Base-by-base conservation (phyloP, 2,329 filamentous ascomycete species). In the Fonsecaea erecta region DNA sequence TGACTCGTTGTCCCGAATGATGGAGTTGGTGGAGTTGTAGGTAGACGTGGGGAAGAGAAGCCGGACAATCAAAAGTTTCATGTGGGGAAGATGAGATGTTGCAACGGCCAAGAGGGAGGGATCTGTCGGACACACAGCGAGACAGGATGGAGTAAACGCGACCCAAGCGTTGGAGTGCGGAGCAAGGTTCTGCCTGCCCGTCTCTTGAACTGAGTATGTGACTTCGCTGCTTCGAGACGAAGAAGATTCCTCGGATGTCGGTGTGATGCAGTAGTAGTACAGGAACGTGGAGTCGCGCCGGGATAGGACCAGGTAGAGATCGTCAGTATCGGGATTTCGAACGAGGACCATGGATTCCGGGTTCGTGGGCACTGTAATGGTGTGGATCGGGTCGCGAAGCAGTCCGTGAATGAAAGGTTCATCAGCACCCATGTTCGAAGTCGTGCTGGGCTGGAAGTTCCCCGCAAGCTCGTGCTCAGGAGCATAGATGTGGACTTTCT, bases 151-250 rank as follows among this genome's bases (percentile, higher is more conserved):
- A 0, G 85, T 86, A 72, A 88, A 89, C 1, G 85, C 81, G 14
- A 87, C 76, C 87, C 87, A 89, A 71, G 85, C 67, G n/a, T 69
- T 88, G 2, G 85, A 86, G 71, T 86, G 82, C 1, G 86, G 86
- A 8, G 86, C 85, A 2, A 88, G 79, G 68, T 88, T 88, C 69
- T 88, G 86, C 64, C 79, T 80, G 26, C 85, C 85, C 2, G 86
- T 75, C 8, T 84, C 76, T 28, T 72, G 67, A 71, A 56, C 80
- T 75, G 59, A 76, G 70, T 61, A 69, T 9, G 65, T 67, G n/a
- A 65, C 55, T 40, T 63, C 60, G 55, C 64, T 67, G 28, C 40
- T 60, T 34, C 64, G 60, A 26, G 64, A 57, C 12, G 68, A 65
- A 7, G 66, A 65, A 21, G 66, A 65, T 24, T 68, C 64, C 4